phyloP scores from a whole-genome alignment of 2,329 filamentous ascomycete species.

The Chrysoporthe puriensis region DNA sequence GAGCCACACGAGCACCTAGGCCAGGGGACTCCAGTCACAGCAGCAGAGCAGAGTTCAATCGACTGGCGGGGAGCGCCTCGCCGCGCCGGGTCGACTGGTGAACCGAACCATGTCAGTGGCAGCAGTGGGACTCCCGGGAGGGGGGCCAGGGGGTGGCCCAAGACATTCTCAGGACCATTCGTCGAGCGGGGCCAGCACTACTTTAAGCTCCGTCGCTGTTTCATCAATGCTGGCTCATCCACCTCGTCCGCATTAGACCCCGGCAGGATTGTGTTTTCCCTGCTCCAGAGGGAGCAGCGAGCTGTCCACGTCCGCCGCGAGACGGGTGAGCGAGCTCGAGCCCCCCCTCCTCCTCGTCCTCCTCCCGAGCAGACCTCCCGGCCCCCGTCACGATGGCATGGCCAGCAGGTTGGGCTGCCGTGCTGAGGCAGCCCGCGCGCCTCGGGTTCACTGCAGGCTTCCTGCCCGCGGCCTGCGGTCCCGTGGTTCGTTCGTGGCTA shows the following conservation, averaged over 20 bases:
- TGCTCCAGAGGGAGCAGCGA: neutral
- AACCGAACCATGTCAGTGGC: conserved; percentile 12
- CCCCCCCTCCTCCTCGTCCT: too few relatives aligned
- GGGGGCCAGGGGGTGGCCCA: conserved; percentile 19
- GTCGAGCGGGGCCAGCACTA: conserved; percentile 28
- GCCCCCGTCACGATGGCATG: too few relatives aligned
- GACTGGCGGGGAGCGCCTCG: conserved; percentile 23
- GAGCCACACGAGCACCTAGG: conserved; percentile 8
- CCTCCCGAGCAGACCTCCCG: too few relatives aligned
- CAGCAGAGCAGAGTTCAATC: conserved; percentile 13
- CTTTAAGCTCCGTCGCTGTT: conserved; percentile 31
- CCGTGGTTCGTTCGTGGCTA: neutral
- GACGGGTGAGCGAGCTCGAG: neutral
- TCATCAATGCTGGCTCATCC: conserved; percentile 29
- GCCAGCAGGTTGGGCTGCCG: too few relatives aligned
- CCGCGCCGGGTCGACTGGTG: conserved; percentile 9
- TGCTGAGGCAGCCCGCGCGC: neutral
- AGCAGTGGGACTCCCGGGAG: conserved; percentile 2
- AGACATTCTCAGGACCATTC: conserved; percentile 27
- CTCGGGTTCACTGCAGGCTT: conserved; percentile 16
- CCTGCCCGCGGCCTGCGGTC: conserved; percentile 5
- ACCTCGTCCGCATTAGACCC: conserved; percentile 27
- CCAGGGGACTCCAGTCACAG: conserved; percentile 7
- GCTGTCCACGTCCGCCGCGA: neutral
- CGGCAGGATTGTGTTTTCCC: conserved; percentile 5